Conservation (phyloP, 2,329 filamentous ascomycete species). For the Delphinella strobiligena region DNA sequence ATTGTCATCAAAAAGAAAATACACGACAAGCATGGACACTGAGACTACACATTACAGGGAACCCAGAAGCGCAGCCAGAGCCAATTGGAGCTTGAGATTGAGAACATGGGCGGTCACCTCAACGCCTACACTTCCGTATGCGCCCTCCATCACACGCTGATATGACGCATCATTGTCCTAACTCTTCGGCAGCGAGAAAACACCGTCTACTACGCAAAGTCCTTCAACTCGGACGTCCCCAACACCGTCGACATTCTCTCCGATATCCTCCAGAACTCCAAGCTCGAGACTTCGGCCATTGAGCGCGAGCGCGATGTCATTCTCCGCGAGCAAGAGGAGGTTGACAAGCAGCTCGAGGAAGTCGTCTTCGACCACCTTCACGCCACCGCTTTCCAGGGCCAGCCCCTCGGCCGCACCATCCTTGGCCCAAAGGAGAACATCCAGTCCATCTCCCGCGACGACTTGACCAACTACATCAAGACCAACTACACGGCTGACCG, state of each 20-base stretch:
- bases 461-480: slow-evolving; percentile 94
- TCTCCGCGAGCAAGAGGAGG: slow-evolving; percentile 95
- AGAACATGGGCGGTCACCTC: slow-evolving; percentile 99
- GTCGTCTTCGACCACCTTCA: slow-evolving; percentile 99
- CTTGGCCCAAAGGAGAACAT: slow-evolving; percentile 98
- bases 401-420: slow-evolving; percentile 94
- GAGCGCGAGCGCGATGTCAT: slow-evolving; percentile 99
- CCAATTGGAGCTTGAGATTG: slow-evolving; percentile 97
- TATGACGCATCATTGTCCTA: slow-evolving; percentile 5
- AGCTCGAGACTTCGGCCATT: slow-evolving; percentile 83
- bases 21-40: slow-evolving; percentile 7
- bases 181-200: slow-evolving; percentile 61
- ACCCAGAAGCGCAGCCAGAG: slow-evolving; percentile 90
- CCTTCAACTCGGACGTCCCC: slow-evolving; percentile 95
- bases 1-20: slow-evolving; percentile 4
- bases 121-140: slow-evolving; percentile 98
- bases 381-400: slow-evolving; percentile 92
- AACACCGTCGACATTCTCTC: slow-evolving; percentile 95
- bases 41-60: slow-evolving; percentile 43
- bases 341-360: slow-evolving; percentile 99
- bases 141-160: slow-evolving; percentile 17
- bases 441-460: slow-evolving; percentile 81
- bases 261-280: slow-evolving; percentile 99
- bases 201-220: slow-evolving; percentile 99
- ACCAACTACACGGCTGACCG: slow-evolving; percentile 99